Base-by-base conservation (phyloP, 2,329 filamentous ascomycete species). In the Xylaria sp. region DNA sequence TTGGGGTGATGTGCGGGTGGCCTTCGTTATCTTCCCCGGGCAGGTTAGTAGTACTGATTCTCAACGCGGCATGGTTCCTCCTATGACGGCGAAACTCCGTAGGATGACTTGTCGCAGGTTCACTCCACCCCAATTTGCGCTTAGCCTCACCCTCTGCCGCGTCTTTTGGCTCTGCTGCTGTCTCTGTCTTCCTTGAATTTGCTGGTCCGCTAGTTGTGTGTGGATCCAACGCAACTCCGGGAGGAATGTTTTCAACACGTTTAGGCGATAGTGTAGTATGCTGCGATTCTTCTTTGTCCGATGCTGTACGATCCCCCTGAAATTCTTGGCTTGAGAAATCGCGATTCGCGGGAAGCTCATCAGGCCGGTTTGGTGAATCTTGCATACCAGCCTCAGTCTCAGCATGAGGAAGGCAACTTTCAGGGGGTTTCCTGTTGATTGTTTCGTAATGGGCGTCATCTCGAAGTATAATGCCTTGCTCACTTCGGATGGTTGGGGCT, bases 401-500 rank as follows among this genome's bases (percentile, higher is more conserved):
- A 10, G 32, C 18, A 27, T 58, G 50, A 68, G 50, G 57, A 13
- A 35, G 42, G 29, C 18, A 62, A 13, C 35, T 63, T 13, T 69
- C 69, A 9, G 61, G 62, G 5, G 59, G 54, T 60, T 51, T 66
- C 18, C 64, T 54, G 48, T 69, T 66, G 5, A 48, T 40, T 68
- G 63, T 65, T 27, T 72, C 72, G 25, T 70, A 72, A n/a, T 69
- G 69, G 23, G 69, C 68, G 32, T 75, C 75, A 40, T 76, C 74
- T 63, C 74, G 72, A 60, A 78, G 60, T 54, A 79, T 78, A 3
- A 79, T 70, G 3, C 76, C 77, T 65, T 78, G 75, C 53, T 79
- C 77, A 48, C 77, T 79, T 60, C 72, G 73, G 63, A 79, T 78
- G 27, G 77, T 77, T 16, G 75, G 75, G 23, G 74, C 66, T 16